phyloP scores from a whole-genome alignment of 345 rosid genomes.

The Hibiscus tridactylites region DNA sequence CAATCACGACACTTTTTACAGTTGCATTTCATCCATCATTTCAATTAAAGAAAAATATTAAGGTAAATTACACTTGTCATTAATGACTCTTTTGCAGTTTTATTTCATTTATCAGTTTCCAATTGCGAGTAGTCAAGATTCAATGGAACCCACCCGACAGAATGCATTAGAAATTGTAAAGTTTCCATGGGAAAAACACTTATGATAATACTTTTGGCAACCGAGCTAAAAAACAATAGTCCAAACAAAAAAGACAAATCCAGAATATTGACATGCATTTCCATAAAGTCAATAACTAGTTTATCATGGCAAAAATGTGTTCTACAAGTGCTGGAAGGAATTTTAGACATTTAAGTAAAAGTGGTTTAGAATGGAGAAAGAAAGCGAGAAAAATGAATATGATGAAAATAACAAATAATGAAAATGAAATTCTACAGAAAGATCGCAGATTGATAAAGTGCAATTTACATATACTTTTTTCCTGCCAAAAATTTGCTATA shows the following conservation, averaged over 20 bases:
- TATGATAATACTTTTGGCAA: background rate
- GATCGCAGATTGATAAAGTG: background rate
- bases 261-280: background rate
- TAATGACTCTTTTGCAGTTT: background rate
- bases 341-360: background rate
- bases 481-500: background rate
- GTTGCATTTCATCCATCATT: background rate
- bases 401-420: background rate
- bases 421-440: background rate
- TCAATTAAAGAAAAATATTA: background rate
- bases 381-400: background rate
- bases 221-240: background rate
- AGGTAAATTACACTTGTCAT: background rate
- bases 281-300: background rate
- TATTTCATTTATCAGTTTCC: background rate
- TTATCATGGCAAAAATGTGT: background rate
- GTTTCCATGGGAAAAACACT: background rate
- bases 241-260: background rate
- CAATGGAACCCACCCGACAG: background rate
- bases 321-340: background rate
- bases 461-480: background rate
- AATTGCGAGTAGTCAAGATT: too few relatives aligned
- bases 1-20: background rate
- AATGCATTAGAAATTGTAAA: background rate
- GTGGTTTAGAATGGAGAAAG: background rate